These are phyloP conservation scores for Ogataea minuta DNA, from an alignment of 805 yeast genomes.

Conservation along the genomic window DNA sequence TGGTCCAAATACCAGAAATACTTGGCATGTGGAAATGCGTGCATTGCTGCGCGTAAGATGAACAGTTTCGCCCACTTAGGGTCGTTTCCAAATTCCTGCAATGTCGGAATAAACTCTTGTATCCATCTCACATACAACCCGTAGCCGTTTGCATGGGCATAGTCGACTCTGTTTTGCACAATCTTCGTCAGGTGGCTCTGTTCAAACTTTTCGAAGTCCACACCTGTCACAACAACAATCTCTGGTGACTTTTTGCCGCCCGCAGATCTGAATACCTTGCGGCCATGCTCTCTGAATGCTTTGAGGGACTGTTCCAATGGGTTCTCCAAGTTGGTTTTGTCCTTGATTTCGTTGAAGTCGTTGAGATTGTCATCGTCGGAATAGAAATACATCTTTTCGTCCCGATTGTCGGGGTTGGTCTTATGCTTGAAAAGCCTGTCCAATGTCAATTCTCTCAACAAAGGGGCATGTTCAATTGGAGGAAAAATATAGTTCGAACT, in stretches of 20 bases:
- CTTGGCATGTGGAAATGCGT: slow-evolving; percentile 87
- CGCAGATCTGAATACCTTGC: slow-evolving; percentile 44
- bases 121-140: slow-evolving; percentile 84
- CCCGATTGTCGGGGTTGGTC: slow-evolving; percentile 40
- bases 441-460: slow-evolving; percentile 55
- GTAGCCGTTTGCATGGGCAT: slow-evolving; percentile 76
- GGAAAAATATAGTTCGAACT: slow-evolving; percentile 62
- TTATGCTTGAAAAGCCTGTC: slow-evolving; percentile 49
- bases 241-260: slow-evolving; percentile 49
- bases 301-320: slow-evolving; percentile 50
- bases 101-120: slow-evolving; percentile 72
- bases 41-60: slow-evolving; percentile 82
- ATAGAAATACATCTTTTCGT: slow-evolving; percentile 39
- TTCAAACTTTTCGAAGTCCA: slow-evolving; percentile 70
- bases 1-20: slow-evolving; percentile 88
- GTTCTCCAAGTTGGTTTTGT: slow-evolving; percentile 42
- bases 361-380: slow-evolving; percentile 42
- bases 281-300: slow-evolving; percentile 64
- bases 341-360: slow-evolving; percentile 42
- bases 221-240: slow-evolving; percentile 70
- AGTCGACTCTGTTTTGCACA: slow-evolving; percentile 84
- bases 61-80: slow-evolving; percentile 63
- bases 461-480: slow-evolving; percentile 67
- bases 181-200: slow-evolving; percentile 59
- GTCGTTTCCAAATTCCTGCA: slow-evolving; percentile 46